Conservation (phyloP, 1,284 basidiomycete genomes). For the Ganoderma multipileum region DNA sequence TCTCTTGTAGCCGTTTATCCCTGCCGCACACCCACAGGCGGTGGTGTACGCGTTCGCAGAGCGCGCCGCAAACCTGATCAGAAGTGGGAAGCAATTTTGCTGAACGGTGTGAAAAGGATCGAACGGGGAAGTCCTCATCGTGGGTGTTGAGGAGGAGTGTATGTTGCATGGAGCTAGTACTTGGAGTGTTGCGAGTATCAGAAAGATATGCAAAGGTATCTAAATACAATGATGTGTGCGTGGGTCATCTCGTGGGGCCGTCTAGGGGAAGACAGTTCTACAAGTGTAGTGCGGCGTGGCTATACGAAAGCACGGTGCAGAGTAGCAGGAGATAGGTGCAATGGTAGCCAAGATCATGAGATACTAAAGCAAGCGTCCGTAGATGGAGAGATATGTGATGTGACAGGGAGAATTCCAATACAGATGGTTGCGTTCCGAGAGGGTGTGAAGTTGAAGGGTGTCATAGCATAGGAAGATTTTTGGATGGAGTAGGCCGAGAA, state of each 20-base stretch:
- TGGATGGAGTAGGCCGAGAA: background rate
- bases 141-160: background rate
- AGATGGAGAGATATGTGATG: background rate
- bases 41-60: constrained; percentile 29
- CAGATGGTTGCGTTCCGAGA: background rate
- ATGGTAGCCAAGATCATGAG: background rate
- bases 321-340: background rate
- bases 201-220: background rate
- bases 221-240: background rate
- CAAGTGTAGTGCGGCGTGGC: background rate
- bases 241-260: background rate
- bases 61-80: constrained; percentile 30
- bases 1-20: constrained; percentile 26
- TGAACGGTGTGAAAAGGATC: background rate
- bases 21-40: constrained; percentile 28
- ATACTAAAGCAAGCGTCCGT: background rate
- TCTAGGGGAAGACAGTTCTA: background rate
- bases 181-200: background rate
- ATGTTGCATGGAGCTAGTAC: background rate
- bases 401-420: background rate
- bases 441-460: background rate
- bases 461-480: background rate
- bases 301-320: background rate
- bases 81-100: constrained; percentile 9
- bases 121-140: too few relatives aligned